Conservation (phyloP, 495 filamentous ascomycete species). For the Aspergillus carlsbadensis region DNA sequence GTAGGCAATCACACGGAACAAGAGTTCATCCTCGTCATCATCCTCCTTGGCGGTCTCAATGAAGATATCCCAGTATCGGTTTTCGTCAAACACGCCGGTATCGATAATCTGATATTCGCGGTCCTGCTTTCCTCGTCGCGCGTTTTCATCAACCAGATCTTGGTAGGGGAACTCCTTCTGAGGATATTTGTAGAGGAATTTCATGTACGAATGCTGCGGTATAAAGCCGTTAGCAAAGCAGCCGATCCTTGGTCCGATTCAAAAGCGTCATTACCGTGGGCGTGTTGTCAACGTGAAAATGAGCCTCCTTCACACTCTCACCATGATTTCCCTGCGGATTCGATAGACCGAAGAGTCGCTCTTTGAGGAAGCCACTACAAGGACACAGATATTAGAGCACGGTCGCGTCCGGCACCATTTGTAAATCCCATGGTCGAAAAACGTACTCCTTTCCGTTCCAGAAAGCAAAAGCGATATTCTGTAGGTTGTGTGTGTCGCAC, state of each 20-base stretch:
- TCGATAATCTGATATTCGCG: slow-evolving; percentile 90
- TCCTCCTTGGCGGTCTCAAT: slow-evolving; percentile 95
- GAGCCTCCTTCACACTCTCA: slow-evolving; percentile 92
- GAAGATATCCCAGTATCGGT: slow-evolving; percentile 94
- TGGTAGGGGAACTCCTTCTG: slow-evolving; percentile 90
- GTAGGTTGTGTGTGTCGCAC: slow-evolving; percentile 82
- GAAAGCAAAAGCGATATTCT: slow-evolving; percentile 93
- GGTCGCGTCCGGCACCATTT: neutral
- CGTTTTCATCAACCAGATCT: slow-evolving; percentile 80
- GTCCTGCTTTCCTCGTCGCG: slow-evolving; percentile 67
- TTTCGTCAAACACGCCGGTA: slow-evolving; percentile 87
- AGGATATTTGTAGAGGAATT: slow-evolving; percentile 95
- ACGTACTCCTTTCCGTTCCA: slow-evolving; percentile 96
- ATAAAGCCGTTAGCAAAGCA: slow-evolving; percentile 12
- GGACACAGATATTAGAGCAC: slow-evolving; percentile 11
- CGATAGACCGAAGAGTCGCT: slow-evolving; percentile 88
- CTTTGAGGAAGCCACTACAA: slow-evolving; percentile 82
- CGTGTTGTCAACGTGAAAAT: slow-evolving; percentile 95
- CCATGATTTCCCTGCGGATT: slow-evolving; percentile 97
- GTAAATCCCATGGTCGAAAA: neutral
- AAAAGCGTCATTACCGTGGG: slow-evolving; percentile 47
- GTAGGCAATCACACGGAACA: slow-evolving; percentile 95
- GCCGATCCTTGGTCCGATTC: neutral
- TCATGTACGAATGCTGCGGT: slow-evolving; percentile 93
- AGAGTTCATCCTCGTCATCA: slow-evolving; percentile 82